A percentile compares a stretch with the other conserved stretches of the same genome.
Conservation (phyloP, 2,329 filamentous ascomycete species). For the Talaromyces sp. region DNA sequence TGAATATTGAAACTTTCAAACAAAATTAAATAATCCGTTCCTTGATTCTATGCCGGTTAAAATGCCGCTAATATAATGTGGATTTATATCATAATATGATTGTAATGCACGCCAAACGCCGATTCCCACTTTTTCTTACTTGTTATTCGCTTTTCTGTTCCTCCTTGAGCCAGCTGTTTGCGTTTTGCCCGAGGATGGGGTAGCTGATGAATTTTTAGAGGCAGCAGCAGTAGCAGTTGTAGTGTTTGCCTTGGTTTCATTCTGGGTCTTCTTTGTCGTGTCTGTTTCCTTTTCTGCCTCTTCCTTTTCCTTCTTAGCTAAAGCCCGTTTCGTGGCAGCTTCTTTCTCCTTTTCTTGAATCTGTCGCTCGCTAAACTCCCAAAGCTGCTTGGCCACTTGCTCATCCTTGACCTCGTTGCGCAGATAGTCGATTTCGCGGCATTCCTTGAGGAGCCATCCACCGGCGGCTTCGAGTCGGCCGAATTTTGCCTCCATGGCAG, state of each 20-base stretch:
- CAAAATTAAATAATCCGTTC: background rate
- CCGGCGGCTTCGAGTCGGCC: constrained; percentile 51
- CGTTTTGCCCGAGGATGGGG: background rate
- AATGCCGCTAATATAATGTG: background rate
- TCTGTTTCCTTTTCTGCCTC: constrained; percentile 1
- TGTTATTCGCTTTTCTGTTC: constrained; percentile 13
- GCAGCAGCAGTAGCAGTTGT: background rate
- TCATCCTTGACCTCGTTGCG: constrained; percentile 73
- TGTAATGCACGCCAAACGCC: background rate
- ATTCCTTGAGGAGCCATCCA: constrained; percentile 81
- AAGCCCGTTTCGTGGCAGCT: constrained; percentile 58
- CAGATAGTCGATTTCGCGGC: constrained; percentile 66
- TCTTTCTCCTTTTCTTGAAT: constrained; percentile 78
- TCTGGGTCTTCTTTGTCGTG: background rate
- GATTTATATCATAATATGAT: background rate
- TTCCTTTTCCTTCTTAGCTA: constrained; percentile 50
- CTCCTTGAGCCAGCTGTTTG: constrained; percentile 8
- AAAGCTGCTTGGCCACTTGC: constrained; percentile 73
- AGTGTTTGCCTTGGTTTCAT: background rate
- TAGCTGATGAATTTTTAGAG: background rate
- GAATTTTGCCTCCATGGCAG: constrained; percentile 70
- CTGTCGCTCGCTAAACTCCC: constrained; percentile 81
- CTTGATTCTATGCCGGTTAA: background rate
- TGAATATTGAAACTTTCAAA: background rate
- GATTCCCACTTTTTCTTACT: background rate